phyloP scores from a whole-genome alignment of 2,329 filamentous ascomycete species.

The Triangularia verruculosa region DNA sequence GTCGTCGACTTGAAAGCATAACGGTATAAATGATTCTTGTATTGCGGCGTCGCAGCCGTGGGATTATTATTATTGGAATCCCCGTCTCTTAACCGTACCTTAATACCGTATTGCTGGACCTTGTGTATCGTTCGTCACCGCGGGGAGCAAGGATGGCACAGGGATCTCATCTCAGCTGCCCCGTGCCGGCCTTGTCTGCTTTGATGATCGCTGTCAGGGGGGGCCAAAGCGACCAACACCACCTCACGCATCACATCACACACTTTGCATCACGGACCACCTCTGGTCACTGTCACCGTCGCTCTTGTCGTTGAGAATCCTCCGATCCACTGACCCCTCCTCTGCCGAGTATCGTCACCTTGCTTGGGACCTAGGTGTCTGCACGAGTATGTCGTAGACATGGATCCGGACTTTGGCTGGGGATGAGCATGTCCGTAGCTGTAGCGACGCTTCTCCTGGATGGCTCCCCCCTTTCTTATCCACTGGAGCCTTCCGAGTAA shows the following conservation, averaged over 20 bases:
- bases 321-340: neutral
- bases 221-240: neutral
- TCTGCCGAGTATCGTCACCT: neutral
- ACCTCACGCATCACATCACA: conserved; percentile 1
- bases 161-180: conserved; percentile 9
- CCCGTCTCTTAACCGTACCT: neutral
- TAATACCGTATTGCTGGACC: neutral
- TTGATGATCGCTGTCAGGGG: conserved; percentile 10
- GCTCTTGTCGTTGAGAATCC: neutral
- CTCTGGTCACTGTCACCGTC: neutral
- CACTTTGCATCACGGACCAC: conserved; percentile 1
- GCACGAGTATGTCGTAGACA: neutral
- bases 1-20: conserved; percentile 3
- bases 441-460: neutral
- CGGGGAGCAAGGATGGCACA: conserved; percentile 5
- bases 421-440: neutral
- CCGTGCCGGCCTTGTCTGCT: conserved; percentile 3
- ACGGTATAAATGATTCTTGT: conserved; percentile 9
- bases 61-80: conserved; percentile 7
- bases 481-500: neutral
- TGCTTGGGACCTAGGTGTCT: too few species aligned
- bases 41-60: conserved; percentile 4
- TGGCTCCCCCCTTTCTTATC: neutral
- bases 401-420: neutral
- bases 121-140: neutral